Evolutionary conservation across 345 rosid genomes (phyloP), one percentile per base, ranked within the genome.

Genomic region (Theobroma cacao): DNA sequence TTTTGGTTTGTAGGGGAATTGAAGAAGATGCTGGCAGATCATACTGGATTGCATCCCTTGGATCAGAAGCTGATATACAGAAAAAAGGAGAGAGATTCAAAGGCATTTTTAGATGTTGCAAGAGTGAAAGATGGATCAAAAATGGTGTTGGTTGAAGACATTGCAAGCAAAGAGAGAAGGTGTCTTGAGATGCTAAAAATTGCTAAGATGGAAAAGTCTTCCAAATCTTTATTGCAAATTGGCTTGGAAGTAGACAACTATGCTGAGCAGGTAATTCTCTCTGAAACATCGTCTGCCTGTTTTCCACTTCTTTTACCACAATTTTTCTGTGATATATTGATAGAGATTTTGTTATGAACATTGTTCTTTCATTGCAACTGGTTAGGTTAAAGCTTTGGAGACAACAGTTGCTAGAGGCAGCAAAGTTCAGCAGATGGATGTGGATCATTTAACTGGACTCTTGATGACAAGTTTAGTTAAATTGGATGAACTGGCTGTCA

Each of bases 71-170:
- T 90, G 84, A 78, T 86, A 13, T 90, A 80, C 84, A 89, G 82
- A 58, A 88, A 86, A 74, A 89, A 83, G 75, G 92, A 87, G 86
- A 90, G 94, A 69, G 89, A 83, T 65, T 90, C 94, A 17, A 89
- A 85, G 7, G 77, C 79, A 53, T 89, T 70, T 76, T 87, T 90
- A 11, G 92, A 90, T 48, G 81, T 64, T 7, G 84, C 82, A 15
- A 86, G 86, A 60, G 91, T 90, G 31, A 90, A 82, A 75, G 85
- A 89, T 59, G 85, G 88, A 78, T 89, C 91, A 18, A 89, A 86
- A 59, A 77, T 90, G 4, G 85, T 86, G 61, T 82, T 90, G 6
- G 76, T 89, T 9, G 92, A 88, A 71, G 94, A 90, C 74, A 79
- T 86, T 38, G 78, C 79, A 20, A 80, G 85, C 84, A 80, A 80